Evolutionary conservation across 257 asterid genomes (phyloP).

Genomic region (Verbascum thapsus): DNA sequence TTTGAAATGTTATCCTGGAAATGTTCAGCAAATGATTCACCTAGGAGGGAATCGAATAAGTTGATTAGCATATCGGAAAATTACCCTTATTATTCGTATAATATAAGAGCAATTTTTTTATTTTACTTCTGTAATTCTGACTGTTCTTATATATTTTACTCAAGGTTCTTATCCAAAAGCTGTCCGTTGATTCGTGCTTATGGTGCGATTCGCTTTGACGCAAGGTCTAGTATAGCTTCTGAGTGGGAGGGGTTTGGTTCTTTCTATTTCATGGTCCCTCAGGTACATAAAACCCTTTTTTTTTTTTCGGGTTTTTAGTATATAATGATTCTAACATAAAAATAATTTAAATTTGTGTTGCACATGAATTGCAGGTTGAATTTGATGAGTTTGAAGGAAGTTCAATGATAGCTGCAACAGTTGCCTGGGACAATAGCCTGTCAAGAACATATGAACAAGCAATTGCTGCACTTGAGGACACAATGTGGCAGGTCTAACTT

Average conservation of each 20-base stretch:
- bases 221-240: conserved; percentile 52
- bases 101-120: too few species aligned
- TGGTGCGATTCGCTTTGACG: conserved; percentile 91
- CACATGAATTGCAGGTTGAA: conserved; percentile 64
- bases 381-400: conserved; percentile 89
- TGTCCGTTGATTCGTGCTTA: conserved; percentile 92
- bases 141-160: not conserved
- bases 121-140: not conserved
- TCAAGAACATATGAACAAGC: conserved; percentile 68
- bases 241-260: conserved; percentile 95
- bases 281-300: conserved; percentile 43
- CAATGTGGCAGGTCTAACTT: conserved; percentile 68
- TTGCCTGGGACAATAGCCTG: conserved; percentile 87
- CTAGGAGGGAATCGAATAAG: too few species aligned
- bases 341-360: too few species aligned
- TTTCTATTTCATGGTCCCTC: conserved; percentile 93
- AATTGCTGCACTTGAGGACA: conserved; percentile 65
- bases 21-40: too few species aligned
- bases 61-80: too few species aligned
- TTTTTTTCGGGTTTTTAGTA: conserved; percentile 10
- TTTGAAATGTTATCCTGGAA: too few species aligned
- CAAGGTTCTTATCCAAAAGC: conserved; percentile 80
- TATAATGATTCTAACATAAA: conserved; percentile 30
- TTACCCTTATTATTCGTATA: too few species aligned
- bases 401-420: conserved; percentile 85